These are phyloP conservation scores for Xylaria sp. DNA, from an alignment of 2,329 filamentous ascomycete genomes.

Conservation along the genomic window DNA sequence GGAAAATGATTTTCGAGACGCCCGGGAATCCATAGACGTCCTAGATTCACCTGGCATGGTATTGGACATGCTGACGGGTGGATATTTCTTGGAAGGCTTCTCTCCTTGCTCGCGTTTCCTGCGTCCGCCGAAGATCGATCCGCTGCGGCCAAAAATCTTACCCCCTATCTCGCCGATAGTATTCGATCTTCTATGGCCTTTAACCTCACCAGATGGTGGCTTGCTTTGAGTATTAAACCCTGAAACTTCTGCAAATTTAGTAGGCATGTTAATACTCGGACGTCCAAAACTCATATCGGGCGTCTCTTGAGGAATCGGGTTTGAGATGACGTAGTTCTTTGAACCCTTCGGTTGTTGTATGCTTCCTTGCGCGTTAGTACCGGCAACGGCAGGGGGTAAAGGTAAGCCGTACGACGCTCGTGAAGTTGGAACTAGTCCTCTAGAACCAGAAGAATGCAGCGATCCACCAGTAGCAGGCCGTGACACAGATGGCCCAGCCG, in stretches of 20 bases:
- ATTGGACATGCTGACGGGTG: constrained; percentile 89
- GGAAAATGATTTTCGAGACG: constrained; percentile 72
- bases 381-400: constrained; percentile 82
- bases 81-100: constrained; percentile 76
- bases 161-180: constrained; percentile 83
- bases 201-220: constrained; percentile 46
- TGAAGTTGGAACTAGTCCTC: constrained; percentile 57
- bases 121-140: constrained; percentile 75
- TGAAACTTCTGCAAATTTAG: constrained; percentile 63
- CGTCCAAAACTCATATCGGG: constrained; percentile 60
- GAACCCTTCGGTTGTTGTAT: constrained; percentile 79
- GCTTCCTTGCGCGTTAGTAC: constrained; percentile 86
- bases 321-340: constrained; percentile 74
- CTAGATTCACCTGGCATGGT: constrained; percentile 65
- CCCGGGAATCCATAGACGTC: constrained; percentile 72
- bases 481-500: constrained; percentile 50
- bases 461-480: constrained; percentile 85
- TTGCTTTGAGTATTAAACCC: constrained; percentile 64
- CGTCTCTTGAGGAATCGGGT: constrained; percentile 64
- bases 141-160: constrained; percentile 83
- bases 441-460: constrained; percentile 71
- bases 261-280: constrained; percentile 63
- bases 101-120: constrained; percentile 47
- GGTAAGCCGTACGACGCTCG: constrained; percentile 87
- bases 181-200: constrained; percentile 72